These are phyloP conservation scores for Circinella umbellata DNA, from an alignment of 371 early-diverging fungal genomes.

Conservation along the genomic window DNA sequence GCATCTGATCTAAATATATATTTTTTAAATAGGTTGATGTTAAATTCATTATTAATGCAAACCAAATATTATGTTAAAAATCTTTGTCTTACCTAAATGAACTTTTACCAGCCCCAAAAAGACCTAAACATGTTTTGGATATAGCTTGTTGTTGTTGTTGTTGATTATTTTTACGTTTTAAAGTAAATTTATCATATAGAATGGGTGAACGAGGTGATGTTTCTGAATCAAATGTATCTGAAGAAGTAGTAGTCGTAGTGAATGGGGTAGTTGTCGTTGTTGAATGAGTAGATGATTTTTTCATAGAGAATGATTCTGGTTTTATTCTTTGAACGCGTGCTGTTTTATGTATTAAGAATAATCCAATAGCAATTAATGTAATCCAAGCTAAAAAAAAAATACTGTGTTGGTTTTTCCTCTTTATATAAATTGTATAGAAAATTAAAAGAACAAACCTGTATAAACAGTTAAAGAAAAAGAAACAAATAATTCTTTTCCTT, in stretches of 20 bases:
- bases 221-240: conserved; percentile 3
- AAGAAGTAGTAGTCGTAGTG: neutral
- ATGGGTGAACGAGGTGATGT: neutral
- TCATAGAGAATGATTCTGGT: neutral
- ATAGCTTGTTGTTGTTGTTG: neutral
- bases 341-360: neutral
- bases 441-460: neutral
- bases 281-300: neutral
- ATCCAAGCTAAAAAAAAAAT: neutral
- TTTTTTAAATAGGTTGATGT: too few species aligned
- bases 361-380: neutral
- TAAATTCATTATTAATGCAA: too few species aligned
- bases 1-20: conserved; percentile 36
- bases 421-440: neutral
- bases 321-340: neutral
- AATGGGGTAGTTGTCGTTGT: neutral
- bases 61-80: neutral
- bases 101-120: conserved; percentile 25
- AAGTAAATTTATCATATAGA: neutral
- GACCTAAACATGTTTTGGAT: conserved; percentile 4
- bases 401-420: too few species aligned
- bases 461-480: neutral
- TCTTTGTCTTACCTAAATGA: conserved; percentile 22
- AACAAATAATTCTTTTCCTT: neutral
- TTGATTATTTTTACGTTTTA: neutral